These are phyloP conservation scores for Phialophora verrucosa DNA, from an alignment of 2,329 filamentous ascomycete genomes.

Conservation along the genomic window DNA sequence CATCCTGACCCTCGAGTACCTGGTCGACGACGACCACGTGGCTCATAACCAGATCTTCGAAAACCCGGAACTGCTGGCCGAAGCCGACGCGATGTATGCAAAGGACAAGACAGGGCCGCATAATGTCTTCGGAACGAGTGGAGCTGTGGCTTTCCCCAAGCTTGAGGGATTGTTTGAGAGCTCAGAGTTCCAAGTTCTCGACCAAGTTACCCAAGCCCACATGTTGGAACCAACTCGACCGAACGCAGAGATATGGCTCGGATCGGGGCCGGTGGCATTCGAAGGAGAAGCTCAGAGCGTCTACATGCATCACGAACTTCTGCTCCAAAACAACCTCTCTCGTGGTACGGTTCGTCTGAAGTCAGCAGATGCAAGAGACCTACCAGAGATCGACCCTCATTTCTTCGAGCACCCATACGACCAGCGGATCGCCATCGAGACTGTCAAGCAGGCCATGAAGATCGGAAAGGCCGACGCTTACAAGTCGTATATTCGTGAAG, in stretches of 20 bases:
- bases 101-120: conserved; percentile 20
- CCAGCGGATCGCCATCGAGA: conserved; percentile 56
- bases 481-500: not conserved
- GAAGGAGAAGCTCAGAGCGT: not conserved
- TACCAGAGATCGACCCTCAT: conserved; percentile 60
- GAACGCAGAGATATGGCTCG: conserved; percentile 18
- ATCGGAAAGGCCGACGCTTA: conserved; percentile 9
- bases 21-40: conserved; percentile 19
- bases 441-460: conserved; percentile 49
- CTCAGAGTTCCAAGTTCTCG: conserved; percentile 8
- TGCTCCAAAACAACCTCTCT: conserved; percentile 21
- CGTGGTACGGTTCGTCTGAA: conserved; percentile 59
- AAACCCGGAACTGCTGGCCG: conserved; percentile 8
- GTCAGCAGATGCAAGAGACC: conserved; percentile 57
- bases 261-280: conserved; percentile 17
- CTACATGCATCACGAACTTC: conserved; percentile 14
- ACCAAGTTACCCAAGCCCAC: conserved; percentile 2
- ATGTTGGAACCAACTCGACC: conserved; percentile 15
- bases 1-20: conserved; percentile 29
- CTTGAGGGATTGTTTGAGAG: conserved; percentile 1
- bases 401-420: conserved; percentile 63
- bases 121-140: conserved; percentile 19
- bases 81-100: conserved; percentile 16
- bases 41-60: conserved; percentile 24
- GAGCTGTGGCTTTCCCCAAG: conserved; percentile 20